Percentiles rank a stretch among this genome's conserved stretches.
These are phyloP conservation scores for Ceratobasidium sp. DNA, from an alignment of 1,284 basidiomycete genomes.

Conservation along the genomic window DNA sequence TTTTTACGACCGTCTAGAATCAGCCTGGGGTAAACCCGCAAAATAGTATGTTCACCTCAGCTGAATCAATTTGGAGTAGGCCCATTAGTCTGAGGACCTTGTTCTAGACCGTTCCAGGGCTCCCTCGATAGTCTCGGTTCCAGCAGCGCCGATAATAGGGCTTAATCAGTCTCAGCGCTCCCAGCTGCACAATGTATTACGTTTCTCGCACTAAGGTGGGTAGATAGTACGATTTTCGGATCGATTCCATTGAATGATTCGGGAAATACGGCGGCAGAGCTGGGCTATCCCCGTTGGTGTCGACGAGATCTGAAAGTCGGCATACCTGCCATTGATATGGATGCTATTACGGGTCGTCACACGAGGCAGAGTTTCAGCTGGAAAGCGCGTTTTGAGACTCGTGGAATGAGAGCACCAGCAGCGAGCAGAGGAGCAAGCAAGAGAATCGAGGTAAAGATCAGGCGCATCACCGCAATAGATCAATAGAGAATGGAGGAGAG, in stretches of 20 bases:
- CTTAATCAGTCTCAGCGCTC: slow-evolving; percentile 9
- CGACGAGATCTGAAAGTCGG: slow-evolving; percentile 14
- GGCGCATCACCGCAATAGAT: neutral
- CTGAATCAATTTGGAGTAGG: neutral
- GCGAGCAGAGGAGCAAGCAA: neutral
- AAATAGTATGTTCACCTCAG: neutral
- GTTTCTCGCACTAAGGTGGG: neutral
- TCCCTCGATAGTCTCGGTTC: neutral
- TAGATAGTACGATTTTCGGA: neutral
- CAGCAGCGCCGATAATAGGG: neutral
- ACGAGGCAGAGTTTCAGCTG: neutral
- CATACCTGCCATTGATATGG: neutral
- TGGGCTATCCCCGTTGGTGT: neutral
- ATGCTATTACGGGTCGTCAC: neutral
- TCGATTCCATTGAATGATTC: neutral
- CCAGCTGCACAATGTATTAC: slow-evolving; percentile 4
- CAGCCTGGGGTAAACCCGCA: neutral
- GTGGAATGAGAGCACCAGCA: neutral
- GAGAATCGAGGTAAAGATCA: neutral
- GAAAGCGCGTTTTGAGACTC: slow-evolving; percentile 15
- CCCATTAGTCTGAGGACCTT: slow-evolving; percentile 16
- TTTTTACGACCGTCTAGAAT: neutral
- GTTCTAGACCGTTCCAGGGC: slow-evolving; percentile 11
- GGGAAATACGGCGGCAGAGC: neutral
- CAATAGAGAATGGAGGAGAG: neutral